These are phyloP conservation scores for Dictyostelium citrinum DNA, from an alignment of 78 protist genomes.

Conservation along the genomic window DNA sequence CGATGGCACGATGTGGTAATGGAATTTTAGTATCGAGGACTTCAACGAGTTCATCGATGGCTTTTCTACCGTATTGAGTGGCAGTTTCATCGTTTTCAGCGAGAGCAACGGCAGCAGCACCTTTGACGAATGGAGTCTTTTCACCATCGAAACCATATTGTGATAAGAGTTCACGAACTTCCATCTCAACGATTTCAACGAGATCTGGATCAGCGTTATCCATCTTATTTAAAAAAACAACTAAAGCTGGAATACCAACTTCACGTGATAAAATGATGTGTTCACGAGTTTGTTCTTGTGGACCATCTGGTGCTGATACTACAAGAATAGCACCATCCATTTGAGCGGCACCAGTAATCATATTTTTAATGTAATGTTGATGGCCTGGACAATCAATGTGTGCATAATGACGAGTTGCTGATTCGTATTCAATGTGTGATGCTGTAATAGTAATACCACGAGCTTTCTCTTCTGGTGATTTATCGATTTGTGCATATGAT, in stretches of 20 bases:
- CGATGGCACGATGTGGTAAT: conserved; percentile 83
- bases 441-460: conserved; percentile 98
- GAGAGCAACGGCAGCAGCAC: conserved; percentile 74
- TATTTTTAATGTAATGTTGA: conserved; percentile 97
- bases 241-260: conserved; percentile 91
- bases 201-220: conserved; percentile 93
- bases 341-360: conserved; percentile 96
- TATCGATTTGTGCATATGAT: conserved; percentile 92
- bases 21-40: conserved; percentile 87
- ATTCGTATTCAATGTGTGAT: conserved; percentile 95
- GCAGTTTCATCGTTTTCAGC: conserved; percentile 29
- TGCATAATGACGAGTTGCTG: conserved; percentile 92
- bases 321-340: conserved; percentile 98
- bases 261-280: conserved; percentile 95
- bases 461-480: conserved; percentile 92
- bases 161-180: conserved; percentile 88
- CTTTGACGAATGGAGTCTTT: conserved; percentile 74
- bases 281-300: conserved; percentile 98
- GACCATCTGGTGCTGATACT: conserved; percentile 94
- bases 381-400: conserved; percentile 98
- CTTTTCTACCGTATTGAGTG: conserved; percentile 72
- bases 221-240: conserved; percentile 95
- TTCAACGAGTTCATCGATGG: conserved; percentile 88
- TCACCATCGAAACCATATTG: conserved; percentile 94
- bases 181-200: conserved; percentile 96